Evolutionary conservation across 2,329 filamentous ascomycete genomes (phyloP).

Genomic region (Fusarium burgessii): DNA sequence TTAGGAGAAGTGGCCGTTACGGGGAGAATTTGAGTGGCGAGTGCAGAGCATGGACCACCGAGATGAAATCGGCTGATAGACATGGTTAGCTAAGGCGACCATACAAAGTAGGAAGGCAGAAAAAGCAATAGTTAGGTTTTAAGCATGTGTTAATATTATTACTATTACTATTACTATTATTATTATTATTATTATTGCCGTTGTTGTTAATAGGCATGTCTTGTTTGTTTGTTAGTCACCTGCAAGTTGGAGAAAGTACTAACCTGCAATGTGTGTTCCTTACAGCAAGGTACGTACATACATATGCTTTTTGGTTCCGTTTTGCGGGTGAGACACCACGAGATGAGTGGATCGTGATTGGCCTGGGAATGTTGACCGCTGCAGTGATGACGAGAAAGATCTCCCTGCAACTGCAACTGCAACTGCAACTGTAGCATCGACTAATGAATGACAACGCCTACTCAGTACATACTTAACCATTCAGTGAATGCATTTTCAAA

Average conservation of each 20-base stretch:
- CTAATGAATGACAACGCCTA: background rate
- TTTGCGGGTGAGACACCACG: conserved; percentile 40
- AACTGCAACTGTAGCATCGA: background rate
- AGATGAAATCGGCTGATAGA: conserved; percentile 5
- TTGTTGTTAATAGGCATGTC: too few relatives aligned
- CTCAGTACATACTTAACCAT: background rate
- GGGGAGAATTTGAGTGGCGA: background rate
- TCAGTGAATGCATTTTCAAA: background rate
- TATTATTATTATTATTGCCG: background rate
- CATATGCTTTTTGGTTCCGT: conserved; percentile 1
- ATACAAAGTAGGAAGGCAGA: conserved; percentile 1
- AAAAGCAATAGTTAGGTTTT: background rate
- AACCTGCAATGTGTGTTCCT: too few relatives aligned
- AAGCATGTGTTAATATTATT: background rate
- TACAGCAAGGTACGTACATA: background rate
- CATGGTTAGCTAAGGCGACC: background rate
- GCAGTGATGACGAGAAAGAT: conserved; percentile 16
- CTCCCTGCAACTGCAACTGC: conserved; percentile 12
- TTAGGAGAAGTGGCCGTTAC: background rate
- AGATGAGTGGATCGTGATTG: conserved; percentile 36
- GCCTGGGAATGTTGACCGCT: conserved; percentile 11
- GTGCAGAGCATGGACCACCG: conserved; percentile 9
- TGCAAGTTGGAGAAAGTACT: background rate
- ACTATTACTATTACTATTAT: background rate
- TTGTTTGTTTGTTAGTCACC: background rate